These are phyloP conservation scores for Ramularia endophylla DNA, from an alignment of 2,329 filamentous ascomycete genomes.

Conservation along the genomic window DNA sequence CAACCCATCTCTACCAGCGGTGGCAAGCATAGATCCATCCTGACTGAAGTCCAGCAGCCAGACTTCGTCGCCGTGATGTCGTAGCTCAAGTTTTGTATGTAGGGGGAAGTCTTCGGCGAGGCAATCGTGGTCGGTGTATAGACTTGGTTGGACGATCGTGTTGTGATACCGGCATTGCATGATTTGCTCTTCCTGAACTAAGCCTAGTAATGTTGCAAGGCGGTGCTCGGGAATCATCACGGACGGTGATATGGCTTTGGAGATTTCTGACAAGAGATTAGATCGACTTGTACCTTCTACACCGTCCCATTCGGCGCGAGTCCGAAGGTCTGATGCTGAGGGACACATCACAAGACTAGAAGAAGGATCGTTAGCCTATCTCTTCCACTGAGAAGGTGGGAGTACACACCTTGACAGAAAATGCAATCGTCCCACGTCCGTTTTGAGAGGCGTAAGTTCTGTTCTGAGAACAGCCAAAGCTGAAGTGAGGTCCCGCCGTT, in stretches of 20 bases:
- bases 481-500: conserved; percentile 63
- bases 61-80: conserved; percentile 72
- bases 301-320: conserved; percentile 79
- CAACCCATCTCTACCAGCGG: conserved; percentile 67
- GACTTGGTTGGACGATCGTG: conserved; percentile 66
- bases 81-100: conserved; percentile 63
- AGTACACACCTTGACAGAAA: conserved; percentile 63
- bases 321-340: conserved; percentile 67
- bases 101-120: conserved; percentile 74
- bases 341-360: conserved; percentile 80
- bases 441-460: conserved; percentile 80
- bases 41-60: conserved; percentile 92
- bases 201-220: conserved; percentile 70
- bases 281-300: conserved; percentile 68
- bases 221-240: conserved; percentile 96
- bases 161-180: conserved; percentile 85
- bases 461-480: conserved; percentile 79
- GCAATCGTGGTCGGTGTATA: conserved; percentile 86
- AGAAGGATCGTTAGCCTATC: conserved; percentile 22
- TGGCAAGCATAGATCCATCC: conserved; percentile 75
- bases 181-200: conserved; percentile 80
- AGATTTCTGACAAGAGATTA: conserved; percentile 71
- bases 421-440: conserved; percentile 71
- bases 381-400: too few relatives aligned
- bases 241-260: conserved; percentile 86